Evolutionary conservation across 176 grass and related monocot species (phyloP).

Genomic region (Triticum timopheevii): DNA sequence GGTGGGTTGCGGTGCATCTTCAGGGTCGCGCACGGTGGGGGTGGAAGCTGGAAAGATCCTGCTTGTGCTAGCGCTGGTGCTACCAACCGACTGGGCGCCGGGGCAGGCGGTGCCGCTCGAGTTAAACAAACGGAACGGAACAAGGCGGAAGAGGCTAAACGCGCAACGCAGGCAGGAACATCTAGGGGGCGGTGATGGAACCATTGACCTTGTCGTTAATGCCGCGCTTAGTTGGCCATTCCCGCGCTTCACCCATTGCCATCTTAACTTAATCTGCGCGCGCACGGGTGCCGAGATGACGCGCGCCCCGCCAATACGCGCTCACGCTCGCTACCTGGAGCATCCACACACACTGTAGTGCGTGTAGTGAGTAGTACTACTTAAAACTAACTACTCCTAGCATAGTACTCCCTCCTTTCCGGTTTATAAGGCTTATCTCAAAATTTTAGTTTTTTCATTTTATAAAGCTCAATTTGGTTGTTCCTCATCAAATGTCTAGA

Average conservation of each 20-base stretch:
- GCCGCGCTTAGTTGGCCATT: neutral
- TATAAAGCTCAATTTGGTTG: too few relatives aligned
- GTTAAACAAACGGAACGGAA: conserved; percentile 25
- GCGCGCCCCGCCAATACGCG: neutral
- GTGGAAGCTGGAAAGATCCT: conserved; percentile 3
- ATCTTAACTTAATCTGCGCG: neutral
- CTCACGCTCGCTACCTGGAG: neutral
- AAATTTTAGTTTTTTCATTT: too few relatives aligned
- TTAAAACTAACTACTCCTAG: neutral
- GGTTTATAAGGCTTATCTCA: too few relatives aligned
- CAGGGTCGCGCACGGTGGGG: neutral
- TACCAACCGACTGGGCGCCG: neutral
- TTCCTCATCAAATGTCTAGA: too few relatives aligned
- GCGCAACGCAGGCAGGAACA: conserved; percentile 26
- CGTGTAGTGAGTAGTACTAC: neutral
- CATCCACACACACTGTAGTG: neutral
- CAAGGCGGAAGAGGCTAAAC: conserved; percentile 24
- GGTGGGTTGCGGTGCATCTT: neutral
- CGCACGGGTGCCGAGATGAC: conserved; percentile 26
- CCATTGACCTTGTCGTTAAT: conserved; percentile 57
- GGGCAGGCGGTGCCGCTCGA: neutral
- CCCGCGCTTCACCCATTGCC: neutral
- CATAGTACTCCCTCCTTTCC: neutral
- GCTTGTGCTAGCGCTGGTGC: neutral
- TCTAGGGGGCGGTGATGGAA: conserved; percentile 37